Conservation (phyloP, 176 grass and related monocot species). For the Musa beccarii region DNA sequence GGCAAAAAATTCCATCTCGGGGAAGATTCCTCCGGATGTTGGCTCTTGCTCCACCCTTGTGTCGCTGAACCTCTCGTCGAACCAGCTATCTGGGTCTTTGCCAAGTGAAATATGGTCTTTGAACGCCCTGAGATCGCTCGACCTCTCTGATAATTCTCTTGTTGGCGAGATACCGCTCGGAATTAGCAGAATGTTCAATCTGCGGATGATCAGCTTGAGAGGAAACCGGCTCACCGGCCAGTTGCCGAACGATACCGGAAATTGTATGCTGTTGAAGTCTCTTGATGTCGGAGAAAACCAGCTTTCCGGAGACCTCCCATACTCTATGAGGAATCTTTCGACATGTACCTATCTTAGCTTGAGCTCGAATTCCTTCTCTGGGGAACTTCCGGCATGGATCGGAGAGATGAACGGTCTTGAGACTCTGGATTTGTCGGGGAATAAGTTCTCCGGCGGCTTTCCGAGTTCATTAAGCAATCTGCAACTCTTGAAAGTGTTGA, state of each 20-base stretch:
- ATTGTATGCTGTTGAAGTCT: constrained; percentile 72
- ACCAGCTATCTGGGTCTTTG: constrained; percentile 56
- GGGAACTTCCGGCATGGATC: constrained; percentile 79
- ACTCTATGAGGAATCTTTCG: constrained; percentile 75
- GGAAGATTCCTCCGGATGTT: constrained; percentile 45
- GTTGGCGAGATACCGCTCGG: constrained; percentile 64
- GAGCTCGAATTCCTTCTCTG: constrained; percentile 70
- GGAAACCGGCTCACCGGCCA: constrained; percentile 55
- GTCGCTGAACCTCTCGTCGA: constrained; percentile 63
- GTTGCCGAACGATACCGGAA: constrained; percentile 74
- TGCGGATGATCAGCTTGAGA: constrained; percentile 53
- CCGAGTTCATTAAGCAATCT: constrained; percentile 32
- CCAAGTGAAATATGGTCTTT: constrained; percentile 72
- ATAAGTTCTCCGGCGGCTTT: constrained; percentile 37
- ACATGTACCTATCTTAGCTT: constrained; percentile 64
- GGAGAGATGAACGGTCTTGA: constrained; percentile 73
- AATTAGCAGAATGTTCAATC: constrained; percentile 83
- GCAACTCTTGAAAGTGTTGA: constrained; percentile 53
- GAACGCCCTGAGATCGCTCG: constrained; percentile 72
- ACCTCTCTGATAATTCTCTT: constrained; percentile 67
- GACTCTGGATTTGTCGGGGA: constrained; percentile 59
- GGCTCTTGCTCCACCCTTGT: constrained; percentile 66
- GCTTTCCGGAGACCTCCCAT: constrained; percentile 58
- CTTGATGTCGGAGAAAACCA: constrained; percentile 66
- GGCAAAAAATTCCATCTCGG: constrained; percentile 57